A percentile compares a stretch with the other conserved stretches of the same genome.
These are phyloP conservation scores for Talaromyces wortmannii DNA, from an alignment of 495 filamentous ascomycete genomes.

Conservation along the genomic window DNA sequence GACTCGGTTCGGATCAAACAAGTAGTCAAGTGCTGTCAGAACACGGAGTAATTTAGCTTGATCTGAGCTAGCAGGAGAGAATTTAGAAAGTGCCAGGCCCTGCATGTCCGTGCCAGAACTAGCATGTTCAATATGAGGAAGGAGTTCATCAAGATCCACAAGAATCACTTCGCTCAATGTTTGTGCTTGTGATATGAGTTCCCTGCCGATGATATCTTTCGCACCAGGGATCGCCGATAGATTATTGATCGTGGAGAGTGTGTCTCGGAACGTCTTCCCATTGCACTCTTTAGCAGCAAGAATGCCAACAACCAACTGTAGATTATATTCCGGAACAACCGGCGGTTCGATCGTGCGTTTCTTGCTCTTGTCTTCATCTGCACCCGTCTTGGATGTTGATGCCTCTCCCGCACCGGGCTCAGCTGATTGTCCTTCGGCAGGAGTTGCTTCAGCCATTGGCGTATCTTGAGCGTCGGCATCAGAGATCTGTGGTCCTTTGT, in stretches of 20 bases:
- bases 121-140: constrained; percentile 79
- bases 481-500: constrained; percentile 34
- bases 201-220: constrained; percentile 82
- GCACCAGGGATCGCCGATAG: constrained; percentile 88
- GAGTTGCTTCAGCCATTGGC: constrained; percentile 32
- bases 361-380: constrained; percentile 52
- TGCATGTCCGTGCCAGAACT: constrained; percentile 89
- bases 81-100: constrained; percentile 86
- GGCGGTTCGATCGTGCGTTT: constrained; percentile 73
- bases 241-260: constrained; percentile 95
- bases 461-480: constrained; percentile 21
- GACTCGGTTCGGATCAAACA: constrained; percentile 71
- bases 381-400: constrained; percentile 10
- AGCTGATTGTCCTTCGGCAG: constrained; percentile 8
- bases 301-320: constrained; percentile 90
- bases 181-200: constrained; percentile 81
- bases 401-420: too few relatives aligned
- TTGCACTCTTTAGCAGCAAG: constrained; percentile 93
- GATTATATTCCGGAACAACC: constrained; percentile 80
- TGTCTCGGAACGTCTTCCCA: constrained; percentile 94
- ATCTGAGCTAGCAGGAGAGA: constrained; percentile 90
- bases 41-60: constrained; percentile 91
- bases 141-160: constrained; percentile 76
- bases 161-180: constrained; percentile 77
- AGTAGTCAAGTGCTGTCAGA: constrained; percentile 90